Conservation (phyloP, 495 filamentous ascomycete species). For the Penicillium coffeae region DNA sequence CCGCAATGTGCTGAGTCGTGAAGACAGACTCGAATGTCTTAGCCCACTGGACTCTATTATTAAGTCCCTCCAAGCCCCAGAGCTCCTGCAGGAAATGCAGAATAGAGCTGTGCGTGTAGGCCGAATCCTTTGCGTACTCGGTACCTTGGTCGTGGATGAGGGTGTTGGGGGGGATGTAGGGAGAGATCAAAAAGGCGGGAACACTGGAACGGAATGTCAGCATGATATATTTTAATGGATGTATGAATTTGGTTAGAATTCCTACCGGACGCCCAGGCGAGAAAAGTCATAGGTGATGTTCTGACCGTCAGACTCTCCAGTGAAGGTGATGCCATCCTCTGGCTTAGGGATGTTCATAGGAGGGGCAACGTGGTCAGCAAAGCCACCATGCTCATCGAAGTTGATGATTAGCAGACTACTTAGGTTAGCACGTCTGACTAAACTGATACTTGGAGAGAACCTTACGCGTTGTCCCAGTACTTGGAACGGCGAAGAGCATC, state of each 20-base stretch:
- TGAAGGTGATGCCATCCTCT: conserved; percentile 36
- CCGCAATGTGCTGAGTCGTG: conserved; percentile 15
- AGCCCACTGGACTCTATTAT: conserved; percentile 38
- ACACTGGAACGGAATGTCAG: no score
- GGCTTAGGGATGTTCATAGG: conserved; percentile 35
- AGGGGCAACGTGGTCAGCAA: conserved; percentile 44
- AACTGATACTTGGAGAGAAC: not conserved
- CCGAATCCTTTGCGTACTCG: conserved; percentile 34
- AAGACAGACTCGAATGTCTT: conserved; percentile 44
- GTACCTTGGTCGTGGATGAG: conserved; percentile 40
- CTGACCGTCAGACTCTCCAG: conserved; percentile 33
- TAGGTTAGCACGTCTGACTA: conserved; percentile 10
- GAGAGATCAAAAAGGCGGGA: conserved; percentile 44
- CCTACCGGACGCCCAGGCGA: conserved; percentile 42
- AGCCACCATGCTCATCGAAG: conserved; percentile 48
- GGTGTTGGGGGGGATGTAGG: conserved; percentile 35
- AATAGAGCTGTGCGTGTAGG: conserved; percentile 43
- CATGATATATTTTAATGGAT: no score
- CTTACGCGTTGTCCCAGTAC: conserved; percentile 42
- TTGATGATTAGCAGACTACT: conserved; percentile 43
- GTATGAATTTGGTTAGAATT: not conserved
- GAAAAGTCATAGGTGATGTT: conserved; percentile 40
- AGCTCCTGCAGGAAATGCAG: conserved; percentile 40
- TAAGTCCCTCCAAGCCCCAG: conserved; percentile 39
- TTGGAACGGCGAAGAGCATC: conserved; percentile 41